Percentiles rank a stretch among this genome's conserved stretches.
Conservation (phyloP, 2,329 filamentous ascomycete genomes). For the Cladosporium sp. region DNA sequence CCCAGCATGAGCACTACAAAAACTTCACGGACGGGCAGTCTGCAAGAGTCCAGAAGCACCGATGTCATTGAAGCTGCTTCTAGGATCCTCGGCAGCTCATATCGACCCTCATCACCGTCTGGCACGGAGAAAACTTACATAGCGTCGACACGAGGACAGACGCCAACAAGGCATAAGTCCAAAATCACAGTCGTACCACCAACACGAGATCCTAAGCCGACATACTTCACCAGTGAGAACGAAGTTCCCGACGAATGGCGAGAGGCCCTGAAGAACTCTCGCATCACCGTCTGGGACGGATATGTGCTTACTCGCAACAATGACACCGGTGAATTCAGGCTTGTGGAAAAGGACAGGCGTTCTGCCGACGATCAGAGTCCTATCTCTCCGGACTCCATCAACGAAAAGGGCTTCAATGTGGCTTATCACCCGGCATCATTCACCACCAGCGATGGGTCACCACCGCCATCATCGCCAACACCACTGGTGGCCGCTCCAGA, state of each 20-base stretch:
- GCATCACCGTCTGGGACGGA: slow-evolving; percentile 8
- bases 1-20: slow-evolving; percentile 1
- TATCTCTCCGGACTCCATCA: neutral
- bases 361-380: neutral
- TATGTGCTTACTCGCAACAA: slow-evolving; percentile 5
- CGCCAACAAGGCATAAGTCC: neutral
- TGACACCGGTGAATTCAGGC: slow-evolving; percentile 6
- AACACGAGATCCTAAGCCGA: neutral
- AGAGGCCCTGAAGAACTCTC: slow-evolving; percentile 6
- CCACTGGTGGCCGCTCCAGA: neutral
- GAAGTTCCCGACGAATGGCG: slow-evolving; percentile 6
- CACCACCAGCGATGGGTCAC: neutral
- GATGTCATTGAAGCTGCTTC: slow-evolving; percentile 10
- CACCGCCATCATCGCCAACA: neutral
- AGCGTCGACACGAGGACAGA: neutral
- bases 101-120: neutral
- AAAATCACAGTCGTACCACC: slow-evolving; percentile 2
- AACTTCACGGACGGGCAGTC: neutral
- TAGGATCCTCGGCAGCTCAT: neutral
- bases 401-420: slow-evolving; percentile 2
- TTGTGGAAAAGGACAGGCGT: slow-evolving; percentile 2
- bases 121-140: neutral
- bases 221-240: neutral
- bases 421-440: neutral
- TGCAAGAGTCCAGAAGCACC: neutral